Percentiles rank a stretch among this genome's conserved stretches.
These are phyloP conservation scores for Boechera retrofracta DNA, from an alignment of 345 rosid genomes.

Conservation along the genomic window DNA sequence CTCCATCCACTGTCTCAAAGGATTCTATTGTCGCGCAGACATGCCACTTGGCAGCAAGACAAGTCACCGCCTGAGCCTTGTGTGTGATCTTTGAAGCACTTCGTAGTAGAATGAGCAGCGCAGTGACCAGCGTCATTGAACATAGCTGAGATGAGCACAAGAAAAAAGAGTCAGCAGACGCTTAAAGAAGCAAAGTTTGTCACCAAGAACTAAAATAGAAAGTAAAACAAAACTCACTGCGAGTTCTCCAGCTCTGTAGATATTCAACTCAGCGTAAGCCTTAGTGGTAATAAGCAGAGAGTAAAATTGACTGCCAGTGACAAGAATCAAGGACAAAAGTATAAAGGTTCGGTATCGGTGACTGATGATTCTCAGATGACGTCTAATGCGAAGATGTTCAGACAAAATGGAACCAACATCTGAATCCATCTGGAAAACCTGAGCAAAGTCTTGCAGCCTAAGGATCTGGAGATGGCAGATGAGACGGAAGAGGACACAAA, in stretches of 20 bases:
- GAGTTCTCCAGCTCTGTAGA: constrained; percentile 82
- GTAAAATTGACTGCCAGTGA: constrained; percentile 87
- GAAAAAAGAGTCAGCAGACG: constrained; percentile 13
- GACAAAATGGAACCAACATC: constrained; percentile 73
- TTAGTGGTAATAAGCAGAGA: constrained; percentile 81
- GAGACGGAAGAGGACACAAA: constrained; percentile 84
- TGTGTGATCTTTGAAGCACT: constrained; percentile 95
- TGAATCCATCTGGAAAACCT: constrained; percentile 71
- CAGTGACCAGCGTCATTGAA: constrained; percentile 75
- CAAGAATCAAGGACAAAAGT: constrained; percentile 63
- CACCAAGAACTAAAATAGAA: neutral
- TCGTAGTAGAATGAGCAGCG: constrained; percentile 65
- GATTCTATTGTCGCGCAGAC: constrained; percentile 81
- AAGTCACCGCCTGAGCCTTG: constrained; percentile 82
- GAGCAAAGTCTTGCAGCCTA: constrained; percentile 83
- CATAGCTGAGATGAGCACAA: constrained; percentile 59
- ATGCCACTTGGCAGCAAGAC: constrained; percentile 97
- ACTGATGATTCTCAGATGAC: constrained; percentile 87
- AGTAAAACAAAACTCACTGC: constrained; percentile 58
- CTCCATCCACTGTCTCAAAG: constrained; percentile 64
- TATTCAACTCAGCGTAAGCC: constrained; percentile 55
- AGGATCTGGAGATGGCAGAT: constrained; percentile 95
- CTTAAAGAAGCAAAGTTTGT: neutral
- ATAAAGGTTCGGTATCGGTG: constrained; percentile 78
- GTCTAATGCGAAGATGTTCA: constrained; percentile 86